A percentile compares a stretch with the other conserved stretches of the same genome.
Conservation (phyloP, 2,329 filamentous ascomycete genomes). For the Dactylellina drechsleri region DNA sequence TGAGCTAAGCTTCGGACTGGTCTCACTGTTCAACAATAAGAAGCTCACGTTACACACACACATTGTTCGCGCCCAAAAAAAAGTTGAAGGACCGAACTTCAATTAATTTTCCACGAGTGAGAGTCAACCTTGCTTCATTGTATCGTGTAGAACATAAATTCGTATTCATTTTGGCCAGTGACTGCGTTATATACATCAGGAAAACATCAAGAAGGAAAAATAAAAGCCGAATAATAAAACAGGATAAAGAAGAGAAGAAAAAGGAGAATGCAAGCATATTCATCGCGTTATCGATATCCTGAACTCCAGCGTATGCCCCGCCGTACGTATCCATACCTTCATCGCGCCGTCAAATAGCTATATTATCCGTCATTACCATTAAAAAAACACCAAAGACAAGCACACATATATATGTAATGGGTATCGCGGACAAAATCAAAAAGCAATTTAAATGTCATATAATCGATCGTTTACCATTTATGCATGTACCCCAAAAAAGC, state of each 20-base stretch:
- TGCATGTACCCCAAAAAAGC: not conserved
- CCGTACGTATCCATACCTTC: not conserved
- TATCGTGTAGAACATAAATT: not conserved
- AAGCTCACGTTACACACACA: constrained; percentile 18
- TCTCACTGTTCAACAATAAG: not conserved
- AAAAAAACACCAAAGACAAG: constrained; percentile 5
- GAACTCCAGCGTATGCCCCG: constrained; percentile 11
- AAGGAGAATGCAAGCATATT: constrained; percentile 16
- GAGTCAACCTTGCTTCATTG: not conserved
- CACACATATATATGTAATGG: constrained; percentile 8
- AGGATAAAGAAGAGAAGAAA: not conserved
- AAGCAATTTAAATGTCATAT: not conserved
- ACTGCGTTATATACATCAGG: constrained; percentile 16
- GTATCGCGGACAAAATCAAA: constrained; percentile 10
- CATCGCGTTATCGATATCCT: constrained; percentile 20
- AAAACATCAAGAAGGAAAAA: constrained; percentile 4
- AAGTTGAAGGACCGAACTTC: too few relatives aligned
- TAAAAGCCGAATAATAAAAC: constrained; percentile 3
- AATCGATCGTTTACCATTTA: constrained; percentile 5
- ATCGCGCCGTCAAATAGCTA: constrained; percentile 7
- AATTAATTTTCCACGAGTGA: too few relatives aligned
- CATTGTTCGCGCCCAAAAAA: not conserved
- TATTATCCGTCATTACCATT: constrained; percentile 20
- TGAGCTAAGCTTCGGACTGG: not conserved
- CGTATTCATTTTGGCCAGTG: not conserved